These are phyloP conservation scores for Leishmania amazonensis DNA, from an alignment of 208 protist species.

Conservation along the genomic window DNA sequence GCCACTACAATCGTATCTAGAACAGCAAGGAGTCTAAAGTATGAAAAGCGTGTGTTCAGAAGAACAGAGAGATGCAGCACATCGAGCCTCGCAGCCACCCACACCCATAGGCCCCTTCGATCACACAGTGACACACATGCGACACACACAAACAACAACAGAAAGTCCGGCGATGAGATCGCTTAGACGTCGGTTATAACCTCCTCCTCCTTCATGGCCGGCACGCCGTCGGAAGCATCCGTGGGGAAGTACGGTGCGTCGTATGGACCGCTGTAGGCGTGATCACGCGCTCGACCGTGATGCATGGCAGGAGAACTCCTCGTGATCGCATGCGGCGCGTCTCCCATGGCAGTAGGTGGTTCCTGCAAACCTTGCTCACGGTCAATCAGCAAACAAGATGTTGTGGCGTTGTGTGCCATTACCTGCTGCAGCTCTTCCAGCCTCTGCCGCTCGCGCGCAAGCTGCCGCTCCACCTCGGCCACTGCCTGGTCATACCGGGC, in stretches of 20 bases:
- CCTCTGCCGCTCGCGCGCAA: slow-evolving; percentile 31
- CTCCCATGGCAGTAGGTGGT: not conserved
- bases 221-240: not conserved
- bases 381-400: not conserved
- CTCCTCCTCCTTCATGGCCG: slow-evolving; percentile 6
- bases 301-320: not conserved
- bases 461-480: slow-evolving; percentile 30
- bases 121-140: not conserved
- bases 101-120: not conserved
- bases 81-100: not conserved
- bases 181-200: not conserved
- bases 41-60: not conserved
- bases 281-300: not conserved
- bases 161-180: not conserved
- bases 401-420: slow-evolving; percentile 9
- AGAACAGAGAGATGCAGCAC: not conserved
- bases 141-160: not conserved
- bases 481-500: slow-evolving; percentile 31
- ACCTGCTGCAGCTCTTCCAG: slow-evolving; percentile 33
- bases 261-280: not conserved
- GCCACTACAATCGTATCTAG: not conserved
- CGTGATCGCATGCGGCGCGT: not conserved
- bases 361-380: not conserved
- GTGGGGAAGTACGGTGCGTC: not conserved
- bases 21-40: not conserved